These are phyloP conservation scores for Paramecium tetraurelia DNA, from an alignment of 73 alveolate species.

Conservation along the genomic window DNA sequence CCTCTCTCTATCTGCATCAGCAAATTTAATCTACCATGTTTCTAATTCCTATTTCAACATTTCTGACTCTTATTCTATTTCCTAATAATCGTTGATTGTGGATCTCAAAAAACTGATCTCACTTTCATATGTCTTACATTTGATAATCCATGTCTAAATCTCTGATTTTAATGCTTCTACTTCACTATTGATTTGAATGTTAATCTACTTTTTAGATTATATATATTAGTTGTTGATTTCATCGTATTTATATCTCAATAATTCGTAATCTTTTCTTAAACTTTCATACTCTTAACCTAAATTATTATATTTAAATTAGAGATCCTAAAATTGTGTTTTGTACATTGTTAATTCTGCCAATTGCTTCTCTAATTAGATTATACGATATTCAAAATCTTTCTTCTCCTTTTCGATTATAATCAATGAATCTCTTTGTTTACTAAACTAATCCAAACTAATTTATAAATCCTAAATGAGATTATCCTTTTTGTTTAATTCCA, in stretches of 20 bases:
- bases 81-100: background rate
- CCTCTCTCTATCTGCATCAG: conserved; percentile 2
- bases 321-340: background rate
- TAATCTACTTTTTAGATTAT: background rate
- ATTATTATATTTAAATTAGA: background rate
- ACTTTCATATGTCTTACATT: background rate
- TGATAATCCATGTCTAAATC: background rate
- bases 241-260: background rate
- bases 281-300: background rate
- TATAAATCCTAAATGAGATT: background rate
- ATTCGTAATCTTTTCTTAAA: background rate
- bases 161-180: background rate
- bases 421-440: background rate
- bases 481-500: background rate
- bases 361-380: background rate
- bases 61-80: background rate
- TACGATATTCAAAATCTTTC: background rate
- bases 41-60: background rate
- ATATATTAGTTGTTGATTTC: background rate
- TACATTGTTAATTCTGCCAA: background rate
- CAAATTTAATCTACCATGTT: background rate
- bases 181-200: background rate
- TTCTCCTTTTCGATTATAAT: background rate
- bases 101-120: background rate
- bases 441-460: background rate